Evolutionary conservation across 1,284 basidiomycete species (phyloP), one percentile per base, ranked within the genome.

Genomic region (Cutaneotrichosporon daszewskae): DNA sequence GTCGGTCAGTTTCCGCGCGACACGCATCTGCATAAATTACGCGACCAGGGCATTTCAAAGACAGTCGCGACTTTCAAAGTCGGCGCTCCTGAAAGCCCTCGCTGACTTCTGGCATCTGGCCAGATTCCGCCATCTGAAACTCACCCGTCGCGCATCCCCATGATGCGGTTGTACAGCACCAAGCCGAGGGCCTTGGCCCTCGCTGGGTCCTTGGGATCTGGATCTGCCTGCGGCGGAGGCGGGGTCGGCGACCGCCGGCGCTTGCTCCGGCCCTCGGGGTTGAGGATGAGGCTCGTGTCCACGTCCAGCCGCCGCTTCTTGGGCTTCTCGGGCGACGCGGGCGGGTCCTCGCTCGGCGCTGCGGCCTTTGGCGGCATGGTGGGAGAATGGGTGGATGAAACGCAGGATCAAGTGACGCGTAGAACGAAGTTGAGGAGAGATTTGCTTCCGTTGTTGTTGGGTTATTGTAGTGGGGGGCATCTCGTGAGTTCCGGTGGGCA

Each of bases 201-300:
- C 32, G 48, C 57, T 13, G 54, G 45, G 32, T 69, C 64, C 37
- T 60, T 64, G 13, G 62, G 59, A 51, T 67, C 61, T 5, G 22
- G 29, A 5, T 37, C 40, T 6, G 19, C 23, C 16, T 44, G 32
- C 3, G 37, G 26, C 3, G 40, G 40, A 9, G 19, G 35, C 10
- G 49, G 48, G 4, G 34, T 39, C 0, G 47, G 45, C 4, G 53
- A 47, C 16, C 53, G 49, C 22, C 53, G 47, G 4, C 53, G 46
- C 34, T 48, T 48, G 39, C 43, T 48, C 11, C 53, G 37, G 12
- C 53, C 53, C 24, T 51, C 49, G 18, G 39, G 37, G 32, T 25
- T 40, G 32, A 52, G 37, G 37, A 51, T 54, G 33, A 54, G 38
- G 16, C 31, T 26, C 17, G 53, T 45, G 37, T 54, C 46, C 33